Evolutionary conservation across 2,329 filamentous ascomycete genomes (phyloP), one percentile per base, ranked within the genome.

Genomic region (Metarhizium robertsii): DNA sequence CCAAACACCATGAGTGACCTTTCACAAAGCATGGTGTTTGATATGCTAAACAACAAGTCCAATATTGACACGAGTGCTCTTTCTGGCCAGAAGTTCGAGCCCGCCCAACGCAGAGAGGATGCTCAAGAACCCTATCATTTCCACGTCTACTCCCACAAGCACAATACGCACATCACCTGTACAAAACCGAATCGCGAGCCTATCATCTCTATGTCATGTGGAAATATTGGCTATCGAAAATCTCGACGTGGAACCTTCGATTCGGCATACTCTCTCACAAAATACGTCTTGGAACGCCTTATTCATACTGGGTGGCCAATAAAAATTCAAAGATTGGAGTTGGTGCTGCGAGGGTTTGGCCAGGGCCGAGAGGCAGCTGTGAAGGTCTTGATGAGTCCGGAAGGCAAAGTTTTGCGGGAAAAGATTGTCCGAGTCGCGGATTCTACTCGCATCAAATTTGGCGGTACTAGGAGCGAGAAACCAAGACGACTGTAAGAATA

Each of bases 111-210:
- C 45, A 67, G 63, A 49, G 72, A 76, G 48, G 66, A 74, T 52
- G 62, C 69, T 14, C 60, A 75, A 42, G 81, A 87, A 66, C 86
- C 88, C 2, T 90, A 90, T 75, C 90, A 95, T 69, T 80, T 99
- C 60, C 90, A 96, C 75, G 78, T 99, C 69, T 92, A 84, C 73
- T 76, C 87, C 32, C 86, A 88, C 69, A 95, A 90, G 75, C 94
- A 96, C 81, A 99, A 99, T 76, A 94, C 90, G 20, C 90, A 97
- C 72, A 81, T 99, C 65, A 96, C 92, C 1, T 82, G 96, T 61
- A 90, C 91, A 25, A 85, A 86, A 65, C 92, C 94, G 32, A 85
- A 90, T 69, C 80, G 87, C 50, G 82, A 90, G 60, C 82, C 90
- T 32, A 81, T 97, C 61, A 78, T 99, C 60, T 90, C 86, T 13